phyloP scores from a whole-genome alignment of 2,329 filamentous ascomycete genomes.

The Fusarium pilosicola region DNA sequence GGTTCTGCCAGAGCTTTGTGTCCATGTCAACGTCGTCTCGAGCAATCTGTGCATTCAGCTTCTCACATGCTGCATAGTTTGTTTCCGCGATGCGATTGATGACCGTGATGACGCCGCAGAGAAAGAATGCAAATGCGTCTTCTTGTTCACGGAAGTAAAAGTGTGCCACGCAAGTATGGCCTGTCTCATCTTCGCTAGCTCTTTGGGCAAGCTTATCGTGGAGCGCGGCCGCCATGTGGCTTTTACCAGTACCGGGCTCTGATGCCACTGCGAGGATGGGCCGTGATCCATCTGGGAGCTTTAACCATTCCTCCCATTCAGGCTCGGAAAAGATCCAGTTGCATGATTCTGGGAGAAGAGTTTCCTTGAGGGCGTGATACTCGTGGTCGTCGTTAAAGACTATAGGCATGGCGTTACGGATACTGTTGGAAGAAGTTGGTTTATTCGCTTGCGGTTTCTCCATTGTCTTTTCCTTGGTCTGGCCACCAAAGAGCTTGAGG shows the following conservation, averaged over 20 bases:
- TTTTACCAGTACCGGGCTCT: constrained; percentile 48
- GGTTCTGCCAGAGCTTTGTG: background rate
- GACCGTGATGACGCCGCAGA: constrained; percentile 42
- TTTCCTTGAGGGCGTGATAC: constrained; percentile 44
- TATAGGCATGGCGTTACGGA: constrained; percentile 39
- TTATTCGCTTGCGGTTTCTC: constrained; percentile 36
- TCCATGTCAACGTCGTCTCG: constrained; percentile 36
- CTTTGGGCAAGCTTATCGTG: constrained; percentile 32
- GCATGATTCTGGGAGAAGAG: constrained; percentile 44
- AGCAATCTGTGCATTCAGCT: constrained; percentile 42
- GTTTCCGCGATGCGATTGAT: constrained; percentile 47
- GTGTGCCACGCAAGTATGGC: constrained; percentile 42
- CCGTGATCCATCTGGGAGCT: background rate
- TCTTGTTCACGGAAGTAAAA: constrained; percentile 53
- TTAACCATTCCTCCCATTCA: constrained; percentile 44
- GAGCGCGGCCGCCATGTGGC: constrained; percentile 42
- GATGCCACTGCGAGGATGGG: constrained; percentile 45
- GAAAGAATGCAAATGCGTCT: constrained; percentile 31
- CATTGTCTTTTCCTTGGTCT: constrained; percentile 27
- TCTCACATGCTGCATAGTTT: constrained; percentile 45
- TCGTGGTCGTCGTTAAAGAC: constrained; percentile 40
- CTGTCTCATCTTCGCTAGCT: constrained; percentile 21
- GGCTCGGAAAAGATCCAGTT: constrained; percentile 46
- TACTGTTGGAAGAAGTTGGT: constrained; percentile 31
- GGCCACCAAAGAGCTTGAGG: constrained; percentile 37